Percentiles rank a stretch among this genome's conserved stretches.
Conservation (phyloP, 163 green algal species). For the Volvox carteri region DNA sequence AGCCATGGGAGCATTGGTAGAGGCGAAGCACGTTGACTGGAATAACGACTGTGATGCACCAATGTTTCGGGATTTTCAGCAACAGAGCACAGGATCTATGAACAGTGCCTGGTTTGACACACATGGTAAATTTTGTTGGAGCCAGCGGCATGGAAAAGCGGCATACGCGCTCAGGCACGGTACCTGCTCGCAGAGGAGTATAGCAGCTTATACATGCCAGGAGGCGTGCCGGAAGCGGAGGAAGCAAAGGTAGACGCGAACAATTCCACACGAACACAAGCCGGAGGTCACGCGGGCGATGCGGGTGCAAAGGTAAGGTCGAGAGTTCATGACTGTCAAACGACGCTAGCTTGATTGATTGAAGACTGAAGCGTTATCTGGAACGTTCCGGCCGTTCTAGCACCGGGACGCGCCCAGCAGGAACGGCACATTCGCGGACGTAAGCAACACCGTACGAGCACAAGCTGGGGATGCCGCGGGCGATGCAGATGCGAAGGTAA, state of each 20-base stretch:
- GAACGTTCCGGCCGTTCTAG: not conserved
- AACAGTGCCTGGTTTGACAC: conserved; percentile 34
- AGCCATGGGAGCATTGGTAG: too few species aligned
- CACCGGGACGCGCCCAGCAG: not conserved
- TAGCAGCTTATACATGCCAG: not conserved
- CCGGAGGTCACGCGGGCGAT: too few species aligned
- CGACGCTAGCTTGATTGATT: too few species aligned
- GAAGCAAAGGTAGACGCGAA: too few species aligned
- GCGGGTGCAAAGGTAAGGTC: too few species aligned
- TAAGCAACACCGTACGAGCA: not conserved
- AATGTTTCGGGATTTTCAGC: conserved; percentile 10
- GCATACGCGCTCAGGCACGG: not conserved
- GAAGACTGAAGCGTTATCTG: too few species aligned
- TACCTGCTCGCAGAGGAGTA: not conserved
- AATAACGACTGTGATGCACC: conserved; percentile 39
- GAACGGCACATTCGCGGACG: not conserved
- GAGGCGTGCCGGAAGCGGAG: too few species aligned
- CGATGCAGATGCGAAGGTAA: conserved; percentile 4
- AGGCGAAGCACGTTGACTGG: not conserved
- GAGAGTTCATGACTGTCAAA: too few species aligned
- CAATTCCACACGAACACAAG: too few species aligned
- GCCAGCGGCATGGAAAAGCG: not conserved
- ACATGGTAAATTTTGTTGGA: not conserved
- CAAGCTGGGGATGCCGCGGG: not conserved
- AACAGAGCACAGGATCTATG: not conserved